These are phyloP conservation scores for Arachis stenosperma DNA, from an alignment of 306 rosid species.

Conservation along the genomic window DNA sequence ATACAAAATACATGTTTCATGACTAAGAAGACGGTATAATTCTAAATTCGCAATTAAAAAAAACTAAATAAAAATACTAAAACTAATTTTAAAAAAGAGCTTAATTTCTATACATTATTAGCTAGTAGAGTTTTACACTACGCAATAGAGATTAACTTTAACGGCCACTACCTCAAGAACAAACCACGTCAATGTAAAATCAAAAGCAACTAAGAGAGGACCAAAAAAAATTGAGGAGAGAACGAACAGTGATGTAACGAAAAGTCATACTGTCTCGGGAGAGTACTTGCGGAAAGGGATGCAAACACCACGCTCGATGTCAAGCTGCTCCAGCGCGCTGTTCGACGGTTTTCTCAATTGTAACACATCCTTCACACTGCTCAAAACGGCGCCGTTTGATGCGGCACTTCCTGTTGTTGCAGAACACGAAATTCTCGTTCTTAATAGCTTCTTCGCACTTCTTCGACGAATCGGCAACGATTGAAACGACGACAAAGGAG, in stretches of 20 bases:
- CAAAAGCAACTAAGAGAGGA: too few relatives aligned
- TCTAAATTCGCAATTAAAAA: background rate
- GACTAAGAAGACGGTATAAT: background rate
- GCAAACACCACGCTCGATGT: slow-evolving; percentile 96
- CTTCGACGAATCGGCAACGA: background rate
- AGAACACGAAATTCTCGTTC: slow-evolving; percentile 43
- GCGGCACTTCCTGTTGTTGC: slow-evolving; percentile 46
- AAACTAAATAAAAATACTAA: slow-evolving; percentile 4
- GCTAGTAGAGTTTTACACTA: too few relatives aligned
- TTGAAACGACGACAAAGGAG: background rate
- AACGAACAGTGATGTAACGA: background rate
- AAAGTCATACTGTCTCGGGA: slow-evolving; percentile 76
- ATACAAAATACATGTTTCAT: background rate
- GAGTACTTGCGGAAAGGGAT: slow-evolving; percentile 95
- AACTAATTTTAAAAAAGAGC: background rate
- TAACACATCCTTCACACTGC: slow-evolving; percentile 28
- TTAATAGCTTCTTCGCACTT: slow-evolving; percentile 17
- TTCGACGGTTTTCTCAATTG: slow-evolving; percentile 45
- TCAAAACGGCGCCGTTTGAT: slow-evolving; percentile 41
- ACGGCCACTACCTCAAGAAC: too few relatives aligned
- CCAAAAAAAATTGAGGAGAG: background rate
- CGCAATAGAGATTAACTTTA: too few relatives aligned
- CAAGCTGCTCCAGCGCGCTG: slow-evolving; percentile 91
- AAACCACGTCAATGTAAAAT: too few relatives aligned
- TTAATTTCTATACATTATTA: too few relatives aligned